Evolutionary conservation across 129 eudicot genomes (phyloP).

Genomic region (Oenanthe sinensis): DNA sequence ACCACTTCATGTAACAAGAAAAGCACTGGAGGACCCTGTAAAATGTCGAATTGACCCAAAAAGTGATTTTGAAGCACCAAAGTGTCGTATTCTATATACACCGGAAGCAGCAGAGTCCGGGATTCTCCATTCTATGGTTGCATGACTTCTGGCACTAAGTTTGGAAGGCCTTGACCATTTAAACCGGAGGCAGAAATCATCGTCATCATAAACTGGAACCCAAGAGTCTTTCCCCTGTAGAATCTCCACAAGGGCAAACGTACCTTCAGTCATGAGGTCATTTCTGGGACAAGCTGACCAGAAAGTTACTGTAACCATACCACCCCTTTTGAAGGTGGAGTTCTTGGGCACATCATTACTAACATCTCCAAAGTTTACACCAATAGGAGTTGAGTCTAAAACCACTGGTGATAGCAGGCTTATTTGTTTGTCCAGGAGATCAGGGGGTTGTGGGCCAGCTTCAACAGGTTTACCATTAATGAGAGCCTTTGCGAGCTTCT

Average conservation of each 20-base stretch:
- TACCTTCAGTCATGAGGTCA: constrained; percentile 99
- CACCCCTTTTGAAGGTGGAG: constrained; percentile 69
- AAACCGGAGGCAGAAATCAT: constrained; percentile 90
- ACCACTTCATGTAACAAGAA: constrained; percentile 49
- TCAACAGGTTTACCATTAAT: constrained; percentile 42
- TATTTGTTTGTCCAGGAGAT: constrained; percentile 73
- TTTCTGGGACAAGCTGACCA: constrained; percentile 94
- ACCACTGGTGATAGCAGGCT: constrained; percentile 75
- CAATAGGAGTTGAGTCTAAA: constrained; percentile 65
- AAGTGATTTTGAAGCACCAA: constrained; percentile 84
- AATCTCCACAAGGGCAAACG: constrained; percentile 81
- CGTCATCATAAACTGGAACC: constrained; percentile 86
- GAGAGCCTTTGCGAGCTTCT: constrained; percentile 70
- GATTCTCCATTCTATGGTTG: constrained; percentile 87
- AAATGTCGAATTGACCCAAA: constrained; percentile 75
- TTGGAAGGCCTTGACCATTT: constrained; percentile 85
- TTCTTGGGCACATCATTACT: constrained; percentile 49
- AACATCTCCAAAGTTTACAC: constrained; percentile 69
- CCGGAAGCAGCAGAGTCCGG: constrained; percentile 60
- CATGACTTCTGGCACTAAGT: constrained; percentile 66
- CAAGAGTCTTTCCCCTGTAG: constrained; percentile 63
- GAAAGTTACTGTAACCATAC: constrained; percentile 53
- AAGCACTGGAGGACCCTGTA: constrained; percentile 78
- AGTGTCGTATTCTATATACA: constrained; percentile 80
- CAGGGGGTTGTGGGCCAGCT: constrained; percentile 92